Percentiles rank a stretch among this genome's conserved stretches.
These are phyloP conservation scores for Magnusiomyces magnusii DNA, from an alignment of 1,139 yeast genomes.

Conservation along the genomic window DNA sequence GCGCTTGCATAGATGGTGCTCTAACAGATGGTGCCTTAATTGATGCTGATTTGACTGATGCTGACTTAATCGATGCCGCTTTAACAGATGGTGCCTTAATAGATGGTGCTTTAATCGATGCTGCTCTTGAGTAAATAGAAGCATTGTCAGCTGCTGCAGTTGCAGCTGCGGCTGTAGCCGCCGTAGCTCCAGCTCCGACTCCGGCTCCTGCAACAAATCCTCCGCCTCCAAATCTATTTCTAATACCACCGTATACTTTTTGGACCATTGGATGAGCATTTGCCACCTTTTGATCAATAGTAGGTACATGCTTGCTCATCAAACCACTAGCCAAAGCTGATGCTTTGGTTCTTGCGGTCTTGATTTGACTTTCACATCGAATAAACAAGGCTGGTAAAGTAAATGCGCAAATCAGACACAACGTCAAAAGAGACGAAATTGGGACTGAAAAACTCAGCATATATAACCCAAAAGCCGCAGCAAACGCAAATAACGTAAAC, in stretches of 20 bases:
- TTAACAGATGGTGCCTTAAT: slow-evolving; percentile 6
- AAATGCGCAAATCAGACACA: slow-evolving; percentile 57
- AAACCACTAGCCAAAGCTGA: background rate
- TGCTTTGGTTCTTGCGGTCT: background rate
- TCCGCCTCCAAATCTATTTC: slow-evolving; percentile 27
- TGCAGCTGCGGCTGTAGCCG: slow-evolving; percentile 16
- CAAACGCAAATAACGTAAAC: slow-evolving; percentile 66
- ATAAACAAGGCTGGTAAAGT: slow-evolving; percentile 49
- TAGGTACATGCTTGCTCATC: background rate
- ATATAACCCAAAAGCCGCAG: slow-evolving; percentile 55
- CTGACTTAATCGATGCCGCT: background rate
- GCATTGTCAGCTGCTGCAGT: slow-evolving; percentile 21
- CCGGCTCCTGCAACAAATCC: slow-evolving; percentile 18
- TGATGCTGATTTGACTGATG: slow-evolving; percentile 17
- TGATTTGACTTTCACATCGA: background rate
- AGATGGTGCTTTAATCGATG: slow-evolving; percentile 11
- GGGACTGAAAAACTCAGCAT: slow-evolving; percentile 72
- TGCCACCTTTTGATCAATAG: slow-evolving; percentile 45
- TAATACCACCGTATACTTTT: slow-evolving; percentile 37
- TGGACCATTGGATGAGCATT: slow-evolving; percentile 49
- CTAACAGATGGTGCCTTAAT: slow-evolving; percentile 6
- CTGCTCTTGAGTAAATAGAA: slow-evolving; percentile 19
- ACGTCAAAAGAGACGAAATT: slow-evolving; percentile 55
- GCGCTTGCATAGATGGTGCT: slow-evolving; percentile 18
- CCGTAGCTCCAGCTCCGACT: slow-evolving; percentile 22